Evolutionary conservation across 805 yeast genomes (phyloP), one percentile per base, ranked within the genome.

Genomic region (Yamadazyma scolyti): DNA sequence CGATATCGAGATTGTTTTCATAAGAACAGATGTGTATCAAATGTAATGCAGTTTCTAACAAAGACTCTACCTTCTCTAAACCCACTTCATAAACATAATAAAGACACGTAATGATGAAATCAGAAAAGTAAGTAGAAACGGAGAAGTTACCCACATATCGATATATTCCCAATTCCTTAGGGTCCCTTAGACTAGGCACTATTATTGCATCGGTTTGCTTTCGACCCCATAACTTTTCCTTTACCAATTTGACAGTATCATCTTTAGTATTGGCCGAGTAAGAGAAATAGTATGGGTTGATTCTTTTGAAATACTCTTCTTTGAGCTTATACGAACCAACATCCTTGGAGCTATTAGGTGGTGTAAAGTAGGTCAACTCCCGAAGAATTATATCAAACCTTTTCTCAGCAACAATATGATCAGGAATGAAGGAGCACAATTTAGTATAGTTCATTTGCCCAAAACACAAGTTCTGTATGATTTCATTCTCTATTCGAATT

Each of bases 391-490:
- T 38, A 42, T 79, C 96, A 62, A 90, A 88, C 16, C 76, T 61
- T 40, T 83, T 85, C 35, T 86, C 93, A 4, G 75, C 65, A 0
- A 78, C 61, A 20, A 88, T 65, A 43, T 80, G 83, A 30, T 88
- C 97, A 0, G 96, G 90, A 2, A 88, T 70, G 10, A 68, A 72
- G 2, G 74, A 59, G 35, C 80, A 70, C 12, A 93, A 56, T 34
- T 83, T 83, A 3, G 93, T 75, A 49, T 79, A 89, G 14, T 77
- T 67, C 64, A 79, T 61, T 2, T 82, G 79, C 18, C 79, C 77
- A 61, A 86, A 84, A 40, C 94, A 79, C n/a, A 90, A 62, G 2
- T 77, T 71, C 48, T 93, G 97, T 14, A 87, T 66, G n/a, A 90
- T 76, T 44, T 89, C 96, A 25, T 73, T 68, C 35, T 62, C 65